These are phyloP conservation scores for Brettanomyces naardenensis DNA, from an alignment of 805 yeast genomes.

Conservation along the genomic window DNA sequence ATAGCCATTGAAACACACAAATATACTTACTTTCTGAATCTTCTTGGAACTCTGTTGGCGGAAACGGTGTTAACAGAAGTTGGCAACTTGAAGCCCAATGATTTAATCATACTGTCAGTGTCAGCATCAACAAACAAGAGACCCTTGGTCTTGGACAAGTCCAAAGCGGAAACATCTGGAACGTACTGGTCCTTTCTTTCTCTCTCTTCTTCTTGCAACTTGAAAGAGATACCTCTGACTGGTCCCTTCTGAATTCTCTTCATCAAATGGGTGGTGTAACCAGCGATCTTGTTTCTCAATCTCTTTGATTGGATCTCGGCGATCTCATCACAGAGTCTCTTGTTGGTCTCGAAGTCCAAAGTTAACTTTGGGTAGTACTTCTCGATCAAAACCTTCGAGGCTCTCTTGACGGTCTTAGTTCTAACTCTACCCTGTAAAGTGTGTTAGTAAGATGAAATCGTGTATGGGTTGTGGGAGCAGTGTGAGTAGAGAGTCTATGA, in stretches of 20 bases:
- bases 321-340: constrained; percentile 96
- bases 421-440: constrained; percentile 94
- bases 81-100: constrained; percentile 88
- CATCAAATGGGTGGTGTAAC: constrained; percentile 99
- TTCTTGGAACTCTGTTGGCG: constrained; percentile 84
- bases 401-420: constrained; percentile 99
- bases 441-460: too few species aligned
- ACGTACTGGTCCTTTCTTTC: constrained; percentile 99
- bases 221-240: constrained; percentile 99
- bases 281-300: constrained; percentile 99
- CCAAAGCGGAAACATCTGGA: constrained; percentile 99
- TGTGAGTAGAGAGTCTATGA: too few species aligned
- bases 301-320: constrained; percentile 99
- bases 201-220: constrained; percentile 99
- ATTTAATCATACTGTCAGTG: constrained; percentile 90
- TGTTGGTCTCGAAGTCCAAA: constrained; percentile 99
- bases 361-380: constrained; percentile 99
- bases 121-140: constrained; percentile 95
- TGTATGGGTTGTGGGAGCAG: neutral
- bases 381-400: constrained; percentile 99
- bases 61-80: constrained; percentile 79
- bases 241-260: constrained; percentile 99
- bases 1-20: too few species aligned
- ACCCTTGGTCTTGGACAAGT: constrained; percentile 92
- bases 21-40: constrained; percentile 67